phyloP scores from a whole-genome alignment of 352 stramenopile genomes.

The Phytophthora fragariae region DNA sequence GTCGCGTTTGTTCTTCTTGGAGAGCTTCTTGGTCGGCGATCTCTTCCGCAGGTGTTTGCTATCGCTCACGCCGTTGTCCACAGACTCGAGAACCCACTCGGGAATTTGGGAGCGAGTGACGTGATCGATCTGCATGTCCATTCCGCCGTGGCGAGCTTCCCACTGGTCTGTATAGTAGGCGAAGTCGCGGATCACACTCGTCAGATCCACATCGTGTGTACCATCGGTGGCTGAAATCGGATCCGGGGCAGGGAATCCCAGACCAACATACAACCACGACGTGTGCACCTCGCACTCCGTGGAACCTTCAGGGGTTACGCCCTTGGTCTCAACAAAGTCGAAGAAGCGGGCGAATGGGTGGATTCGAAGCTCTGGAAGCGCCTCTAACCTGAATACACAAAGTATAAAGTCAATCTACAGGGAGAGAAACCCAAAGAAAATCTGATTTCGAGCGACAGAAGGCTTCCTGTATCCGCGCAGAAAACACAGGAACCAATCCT shows the following conservation, averaged over 20 bases:
- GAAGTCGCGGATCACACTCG: constrained; percentile 78
- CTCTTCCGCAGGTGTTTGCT: constrained; percentile 42
- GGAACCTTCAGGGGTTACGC: constrained; percentile 18
- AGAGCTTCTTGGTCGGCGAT: constrained; percentile 18
- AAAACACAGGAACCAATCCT: not conserved
- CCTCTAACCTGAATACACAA: constrained; percentile 56
- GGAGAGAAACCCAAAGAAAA: not conserved
- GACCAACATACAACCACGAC: constrained; percentile 81
- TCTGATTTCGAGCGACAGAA: not conserved
- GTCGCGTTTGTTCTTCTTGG: constrained; percentile 39
- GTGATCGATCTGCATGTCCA: constrained; percentile 87
- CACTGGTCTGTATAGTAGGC: constrained; percentile 80
- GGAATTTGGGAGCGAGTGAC: constrained; percentile 62
- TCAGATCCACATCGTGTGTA: constrained; percentile 70
- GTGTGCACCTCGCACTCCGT: constrained; percentile 41
- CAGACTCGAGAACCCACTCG: constrained; percentile 67
- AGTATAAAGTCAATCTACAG: constrained; percentile 11
- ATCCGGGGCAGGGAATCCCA: constrained; percentile 69
- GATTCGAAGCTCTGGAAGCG: constrained; percentile 61
- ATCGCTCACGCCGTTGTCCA: constrained; percentile 32
- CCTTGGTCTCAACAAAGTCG: constrained; percentile 51
- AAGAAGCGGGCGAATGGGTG: constrained; percentile 88
- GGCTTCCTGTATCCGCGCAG: not conserved
- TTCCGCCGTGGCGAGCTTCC: constrained; percentile 71
- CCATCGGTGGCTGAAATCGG: constrained; percentile 5